A percentile compares a stretch with the other conserved stretches of the same genome.
Evolutionary conservation across 1,139 yeast genomes (phyloP).

Genomic region (Debaryomyces subglobosus): DNA sequence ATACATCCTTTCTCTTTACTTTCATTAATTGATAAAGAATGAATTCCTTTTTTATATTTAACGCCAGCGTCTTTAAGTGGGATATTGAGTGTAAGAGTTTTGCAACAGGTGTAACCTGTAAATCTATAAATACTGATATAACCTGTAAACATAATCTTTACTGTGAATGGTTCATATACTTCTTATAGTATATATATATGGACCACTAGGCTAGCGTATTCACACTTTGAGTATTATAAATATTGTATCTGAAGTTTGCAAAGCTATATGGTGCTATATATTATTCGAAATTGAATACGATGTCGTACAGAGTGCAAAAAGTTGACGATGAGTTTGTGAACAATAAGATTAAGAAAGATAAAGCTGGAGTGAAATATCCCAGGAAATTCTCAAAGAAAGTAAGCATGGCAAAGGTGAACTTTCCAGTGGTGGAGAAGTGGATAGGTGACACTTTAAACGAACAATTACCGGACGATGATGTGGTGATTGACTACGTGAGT

Average conservation of each 20-base stretch:
- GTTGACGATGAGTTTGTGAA: slow-evolving; percentile 20
- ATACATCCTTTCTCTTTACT: neutral
- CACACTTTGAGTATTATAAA: neutral
- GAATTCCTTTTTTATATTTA: neutral
- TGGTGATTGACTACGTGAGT: slow-evolving; percentile 42
- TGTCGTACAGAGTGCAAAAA: slow-evolving; percentile 23
- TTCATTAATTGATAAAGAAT: neutral
- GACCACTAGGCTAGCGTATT: neutral
- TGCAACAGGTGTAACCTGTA: slow-evolving; percentile 7
- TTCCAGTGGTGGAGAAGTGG: slow-evolving; percentile 39
- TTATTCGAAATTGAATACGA: slow-evolving; percentile 2
- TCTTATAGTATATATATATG: neutral
- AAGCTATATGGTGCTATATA: neutral
- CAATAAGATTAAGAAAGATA: slow-evolving; percentile 15
- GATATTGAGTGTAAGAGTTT: slow-evolving; percentile 2
- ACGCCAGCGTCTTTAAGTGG: slow-evolving; percentile 1
- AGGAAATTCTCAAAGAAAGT: slow-evolving; percentile 31
- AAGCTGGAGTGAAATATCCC: slow-evolving; percentile 24
- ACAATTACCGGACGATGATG: slow-evolving; percentile 51
- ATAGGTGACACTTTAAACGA: slow-evolving; percentile 30
- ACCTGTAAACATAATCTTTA: neutral
- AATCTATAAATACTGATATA: no score
- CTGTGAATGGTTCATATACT: neutral
- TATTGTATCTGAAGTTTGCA: neutral
- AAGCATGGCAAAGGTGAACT: slow-evolving; percentile 37